Evolutionary conservation across 2,329 filamentous ascomycete genomes (phyloP).

Genomic region (Akanthomyces dipterigenus): DNA sequence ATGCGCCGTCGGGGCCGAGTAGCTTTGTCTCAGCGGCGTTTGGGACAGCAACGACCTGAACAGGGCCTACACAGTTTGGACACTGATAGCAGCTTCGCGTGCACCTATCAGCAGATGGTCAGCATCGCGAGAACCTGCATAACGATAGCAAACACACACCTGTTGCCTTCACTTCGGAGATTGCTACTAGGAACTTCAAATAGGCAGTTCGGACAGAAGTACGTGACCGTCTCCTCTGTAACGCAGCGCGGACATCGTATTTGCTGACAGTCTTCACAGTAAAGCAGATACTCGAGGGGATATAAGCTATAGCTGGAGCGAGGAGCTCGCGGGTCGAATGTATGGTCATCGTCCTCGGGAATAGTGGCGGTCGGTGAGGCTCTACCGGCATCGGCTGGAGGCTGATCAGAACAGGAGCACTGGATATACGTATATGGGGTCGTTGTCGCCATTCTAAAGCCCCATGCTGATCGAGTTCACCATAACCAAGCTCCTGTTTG

Average conservation of each 20-base stretch:
- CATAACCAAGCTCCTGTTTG: background rate
- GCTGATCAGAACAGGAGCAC: slow-evolving; percentile 54
- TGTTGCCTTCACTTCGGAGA: slow-evolving; percentile 86
- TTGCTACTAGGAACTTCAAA: slow-evolving; percentile 95
- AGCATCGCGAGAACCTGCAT: background rate
- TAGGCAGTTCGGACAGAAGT: slow-evolving; percentile 90
- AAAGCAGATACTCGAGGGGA: slow-evolving; percentile 86
- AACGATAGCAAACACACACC: slow-evolving; percentile 46
- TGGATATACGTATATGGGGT: slow-evolving; percentile 61
- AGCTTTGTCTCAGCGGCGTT: slow-evolving; percentile 40
- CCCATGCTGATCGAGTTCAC: background rate
- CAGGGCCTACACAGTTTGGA: slow-evolving; percentile 75
- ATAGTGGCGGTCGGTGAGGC: slow-evolving; percentile 24
- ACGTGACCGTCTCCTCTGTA: slow-evolving; percentile 87
- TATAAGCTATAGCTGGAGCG: slow-evolving; percentile 89
- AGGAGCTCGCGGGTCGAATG: slow-evolving; percentile 79
- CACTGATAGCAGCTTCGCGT: slow-evolving; percentile 95
- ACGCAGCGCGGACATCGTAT: slow-evolving; percentile 91
- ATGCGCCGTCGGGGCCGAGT: slow-evolving; percentile 33
- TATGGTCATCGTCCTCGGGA: slow-evolving; percentile 64
- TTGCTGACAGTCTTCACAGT: slow-evolving; percentile 95
- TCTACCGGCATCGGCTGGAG: slow-evolving; percentile 27
- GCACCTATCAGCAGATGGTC: slow-evolving; percentile 52
- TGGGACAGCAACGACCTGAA: slow-evolving; percentile 68
- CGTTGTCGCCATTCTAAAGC: slow-evolving; percentile 38